A percentile compares a stretch with the other conserved stretches of the same genome.
These are phyloP conservation scores for Pulveroboletus sp. DNA, from an alignment of 768 basidiomycete genomes.

Conservation along the genomic window DNA sequence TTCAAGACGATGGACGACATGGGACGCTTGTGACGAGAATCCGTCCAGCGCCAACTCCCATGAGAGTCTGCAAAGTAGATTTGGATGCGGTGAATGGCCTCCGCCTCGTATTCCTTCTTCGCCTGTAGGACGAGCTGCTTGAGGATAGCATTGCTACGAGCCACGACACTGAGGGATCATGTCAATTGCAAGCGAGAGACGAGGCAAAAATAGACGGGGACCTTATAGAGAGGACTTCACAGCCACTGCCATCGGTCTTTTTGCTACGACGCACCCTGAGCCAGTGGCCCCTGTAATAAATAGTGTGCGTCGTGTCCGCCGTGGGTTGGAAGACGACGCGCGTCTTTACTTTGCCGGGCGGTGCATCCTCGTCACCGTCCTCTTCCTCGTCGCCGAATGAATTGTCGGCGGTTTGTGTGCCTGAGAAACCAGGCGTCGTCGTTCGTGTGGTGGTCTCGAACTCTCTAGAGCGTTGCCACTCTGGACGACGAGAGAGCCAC, in stretches of 20 bases:
- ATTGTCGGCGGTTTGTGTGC: slow-evolving; percentile 45
- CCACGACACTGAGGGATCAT: slow-evolving; percentile 59
- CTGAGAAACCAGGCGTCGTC: slow-evolving; percentile 54
- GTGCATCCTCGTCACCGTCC: slow-evolving; percentile 44
- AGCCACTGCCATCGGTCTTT: slow-evolving; percentile 64
- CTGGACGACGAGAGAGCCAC: slow-evolving; percentile 80
- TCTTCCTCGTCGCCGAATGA: slow-evolving; percentile 51
- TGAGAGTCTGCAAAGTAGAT: slow-evolving; percentile 89
- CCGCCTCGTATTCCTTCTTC: slow-evolving; percentile 86
- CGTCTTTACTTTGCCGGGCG: slow-evolving; percentile 64
- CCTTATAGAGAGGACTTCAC: slow-evolving; percentile 78
- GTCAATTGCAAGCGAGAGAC: slow-evolving; percentile 10
- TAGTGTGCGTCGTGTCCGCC: slow-evolving; percentile 83
- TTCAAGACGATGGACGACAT: slow-evolving; percentile 84
- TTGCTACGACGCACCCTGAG: slow-evolving; percentile 67
- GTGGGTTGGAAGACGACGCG: slow-evolving; percentile 88
- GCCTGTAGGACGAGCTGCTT: slow-evolving; percentile 88
- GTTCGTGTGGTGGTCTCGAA: slow-evolving; percentile 85
- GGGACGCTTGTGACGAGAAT: slow-evolving; percentile 85
- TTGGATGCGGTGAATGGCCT: slow-evolving; percentile 81
- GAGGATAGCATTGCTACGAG: slow-evolving; percentile 76
- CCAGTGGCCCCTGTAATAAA: slow-evolving; percentile 84
- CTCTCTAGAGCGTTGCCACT: slow-evolving; percentile 87
- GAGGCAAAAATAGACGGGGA: slow-evolving; percentile 26
- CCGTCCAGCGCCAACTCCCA: slow-evolving; percentile 85